These are phyloP conservation scores for Quercus rubra DNA, from an alignment of 306 rosid genomes.

Conservation along the genomic window DNA sequence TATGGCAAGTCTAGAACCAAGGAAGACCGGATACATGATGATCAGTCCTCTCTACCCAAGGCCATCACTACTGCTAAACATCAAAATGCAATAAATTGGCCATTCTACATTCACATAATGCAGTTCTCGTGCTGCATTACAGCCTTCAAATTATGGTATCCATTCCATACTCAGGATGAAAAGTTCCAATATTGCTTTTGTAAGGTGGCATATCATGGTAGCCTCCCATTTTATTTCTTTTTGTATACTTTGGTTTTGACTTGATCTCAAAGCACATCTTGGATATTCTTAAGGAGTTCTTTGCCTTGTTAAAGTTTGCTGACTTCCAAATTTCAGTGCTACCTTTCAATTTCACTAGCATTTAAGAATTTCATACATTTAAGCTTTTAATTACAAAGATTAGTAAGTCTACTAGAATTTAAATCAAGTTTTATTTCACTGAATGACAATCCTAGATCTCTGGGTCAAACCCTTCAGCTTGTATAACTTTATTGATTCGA, in stretches of 20 bases:
- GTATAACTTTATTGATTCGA: neutral
- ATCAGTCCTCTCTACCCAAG: no score
- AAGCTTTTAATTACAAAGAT: neutral
- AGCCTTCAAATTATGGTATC: neutral
- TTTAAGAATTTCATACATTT: neutral
- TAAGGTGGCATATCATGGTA: no score
- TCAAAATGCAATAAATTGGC: no score
- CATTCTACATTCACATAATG: no score
- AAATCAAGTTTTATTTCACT: neutral
- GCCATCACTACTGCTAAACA: no score
- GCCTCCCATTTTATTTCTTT: neutral
- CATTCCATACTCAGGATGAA: neutral
- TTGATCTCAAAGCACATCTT: neutral
- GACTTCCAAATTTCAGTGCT: neutral
- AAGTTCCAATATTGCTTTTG: no score
- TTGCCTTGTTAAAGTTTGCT: neutral
- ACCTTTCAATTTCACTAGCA: neutral
- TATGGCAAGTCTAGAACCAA: no score
- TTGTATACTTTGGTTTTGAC: neutral
- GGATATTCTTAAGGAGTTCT: neutral
- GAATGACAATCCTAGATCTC: neutral
- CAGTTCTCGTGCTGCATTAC: neutral
- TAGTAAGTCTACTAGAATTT: neutral
- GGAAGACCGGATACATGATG: no score
- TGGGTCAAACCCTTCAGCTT: neutral